Evolutionary conservation across 1,284 basidiomycete species (phyloP), one percentile per base, ranked within the genome.

Genomic region (Irpex rosettiformis): DNA sequence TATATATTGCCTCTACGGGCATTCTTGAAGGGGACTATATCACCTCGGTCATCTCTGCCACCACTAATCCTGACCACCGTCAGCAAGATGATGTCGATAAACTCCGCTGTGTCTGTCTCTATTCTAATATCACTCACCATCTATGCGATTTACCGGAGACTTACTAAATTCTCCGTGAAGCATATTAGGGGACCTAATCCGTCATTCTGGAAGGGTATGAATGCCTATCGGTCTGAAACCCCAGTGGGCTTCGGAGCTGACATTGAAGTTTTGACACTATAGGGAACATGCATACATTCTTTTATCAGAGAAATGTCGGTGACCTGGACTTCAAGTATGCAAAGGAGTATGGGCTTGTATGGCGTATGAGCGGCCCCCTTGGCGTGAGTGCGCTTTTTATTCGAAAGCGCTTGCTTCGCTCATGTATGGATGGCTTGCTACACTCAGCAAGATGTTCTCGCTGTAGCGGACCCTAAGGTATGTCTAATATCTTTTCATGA

Each of bases 311-410:
- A 8, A 67, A 74, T 54, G 71, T 73, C 0, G 73, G 73, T 1
- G 67, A 72, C 27, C 57, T 69, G 4, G 70, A 72, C 5, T 68
- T 67, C 53, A 48, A 67, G 45, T 74, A 68, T 65, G 61, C 65
- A 45, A 61, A 64, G 27, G 64, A 73, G 55, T 76, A 73, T 58
- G 74, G 75, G 6, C 60, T 62, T 0, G 66, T 67, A 0, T 74
- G 70, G 67, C 62, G 70, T 21, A 51, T 64, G 21, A 21, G 49
- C 22, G 42, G 37, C 25, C 13, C 53, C 10, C 30, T 61, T 2
- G 60, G 60, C 13, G 60, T 61, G 40, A 11, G 33, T 37, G 33
- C 33, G 16, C 33, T 33, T 56, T 56, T 8, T 57, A 11, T 29
- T 5, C 3, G 25, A 16, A 6, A 18, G 4, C 16, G 22, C 16